Evolutionary conservation across 441 rosid species (phyloP).

Genomic region (Macaranga tanarius): DNA sequence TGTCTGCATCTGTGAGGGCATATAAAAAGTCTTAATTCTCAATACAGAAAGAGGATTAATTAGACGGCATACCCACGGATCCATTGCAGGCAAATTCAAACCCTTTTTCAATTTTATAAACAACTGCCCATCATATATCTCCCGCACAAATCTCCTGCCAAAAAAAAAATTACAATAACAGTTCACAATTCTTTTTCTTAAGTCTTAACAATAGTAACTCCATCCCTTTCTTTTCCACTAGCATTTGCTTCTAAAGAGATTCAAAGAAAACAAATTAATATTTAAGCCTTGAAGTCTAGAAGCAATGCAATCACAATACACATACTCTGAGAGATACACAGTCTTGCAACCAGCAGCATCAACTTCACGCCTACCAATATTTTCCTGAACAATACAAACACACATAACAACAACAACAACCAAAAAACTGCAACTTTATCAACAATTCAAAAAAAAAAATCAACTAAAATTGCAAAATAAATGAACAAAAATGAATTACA

Average conservation of each 20-base stretch:
- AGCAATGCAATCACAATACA: constrained; percentile 9
- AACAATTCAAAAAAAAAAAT: neutral
- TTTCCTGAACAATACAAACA: constrained; percentile 45
- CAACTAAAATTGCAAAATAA: neutral
- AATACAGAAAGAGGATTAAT: no score
- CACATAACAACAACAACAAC: neutral
- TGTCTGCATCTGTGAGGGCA: no score
- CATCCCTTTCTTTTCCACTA: no score
- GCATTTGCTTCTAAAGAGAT: no score
- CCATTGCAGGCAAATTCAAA: constrained; percentile 81
- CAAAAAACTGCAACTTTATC: neutral
- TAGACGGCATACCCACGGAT: constrained; percentile 69
- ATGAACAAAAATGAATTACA: constrained; percentile 32
- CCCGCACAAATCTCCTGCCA: constrained; percentile 75
- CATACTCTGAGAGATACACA: constrained; percentile 85
- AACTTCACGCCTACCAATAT: constrained; percentile 63
- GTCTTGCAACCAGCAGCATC: constrained; percentile 86
- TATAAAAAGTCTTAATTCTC: no score
- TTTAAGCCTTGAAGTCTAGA: constrained; percentile 1
- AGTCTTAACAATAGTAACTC: no score
- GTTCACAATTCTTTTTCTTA: no score
- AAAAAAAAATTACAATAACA: no score
- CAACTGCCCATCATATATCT: constrained; percentile 81
- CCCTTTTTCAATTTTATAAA: constrained; percentile 77
- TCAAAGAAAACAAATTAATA: neutral